Evolutionary conservation across 2,329 filamentous ascomycete genomes (phyloP), one percentile per base, ranked within the genome.

Genomic region (Tympanopsis confertula): DNA sequence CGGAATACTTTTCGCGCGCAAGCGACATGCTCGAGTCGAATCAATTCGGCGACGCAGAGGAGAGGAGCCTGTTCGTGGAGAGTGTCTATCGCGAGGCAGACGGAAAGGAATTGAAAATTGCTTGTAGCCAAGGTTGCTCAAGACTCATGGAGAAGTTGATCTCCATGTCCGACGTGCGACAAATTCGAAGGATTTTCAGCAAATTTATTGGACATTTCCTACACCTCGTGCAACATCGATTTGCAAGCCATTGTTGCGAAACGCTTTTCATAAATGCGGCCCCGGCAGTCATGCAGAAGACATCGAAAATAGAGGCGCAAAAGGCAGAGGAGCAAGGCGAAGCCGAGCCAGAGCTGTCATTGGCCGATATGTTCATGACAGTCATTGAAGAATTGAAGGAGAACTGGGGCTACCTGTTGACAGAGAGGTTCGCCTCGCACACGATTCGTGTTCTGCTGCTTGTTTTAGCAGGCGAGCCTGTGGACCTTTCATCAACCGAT

Each of bases 161-260:
- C 38, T 69, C 88, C 38, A 65, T 94, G 44, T 89, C 86, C 19
- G 82, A 75, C 22, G 70, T 81, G 20, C 63, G 66, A 14, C 91
- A 96, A 61, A 80, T 94, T 58, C 94, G 94, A 67, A 71, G 71
- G 35, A 62, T 98, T 15, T 96, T 96, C 55, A 74, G 76, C 45
- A 86, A 83, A 33, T 95, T 96, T 56, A 78, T 69, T 15, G 80
- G 82, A 22, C 85, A 96, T 59, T 94, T 96, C 59, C 66, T 89
- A 41, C 82, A 88, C 49, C 72, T 98, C 19, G 79, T 95, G 37
- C 88, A 93, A 55, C 91, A 98, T 61, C 82, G 91, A 14, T 98
- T 98, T 52, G 91, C 91, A 4, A 94, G 88, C 42, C 91, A 98
- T 64, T 96, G 89, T 61, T 95, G 88, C 56, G 91, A 98, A 62